phyloP scores from a whole-genome alignment of 139 green algal species.

The Chlorella sp. region DNA sequence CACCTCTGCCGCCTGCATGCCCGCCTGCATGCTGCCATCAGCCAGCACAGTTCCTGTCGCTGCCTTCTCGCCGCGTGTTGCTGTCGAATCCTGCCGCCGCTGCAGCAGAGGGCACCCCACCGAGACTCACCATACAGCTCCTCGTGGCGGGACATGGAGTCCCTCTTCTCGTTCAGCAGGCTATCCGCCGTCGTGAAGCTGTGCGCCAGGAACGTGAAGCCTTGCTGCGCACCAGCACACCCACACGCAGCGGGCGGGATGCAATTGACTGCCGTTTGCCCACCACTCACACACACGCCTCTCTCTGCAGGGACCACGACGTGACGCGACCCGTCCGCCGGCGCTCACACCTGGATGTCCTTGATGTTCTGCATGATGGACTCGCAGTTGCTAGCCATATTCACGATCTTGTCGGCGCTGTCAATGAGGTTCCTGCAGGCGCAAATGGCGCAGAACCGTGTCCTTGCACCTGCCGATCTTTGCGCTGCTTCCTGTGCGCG shows the following conservation, averaged over 20 bases:
- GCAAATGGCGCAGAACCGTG: too few species aligned
- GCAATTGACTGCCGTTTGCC: too few species aligned
- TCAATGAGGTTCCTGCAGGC: constrained; percentile 84
- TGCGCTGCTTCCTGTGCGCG: too few species aligned
- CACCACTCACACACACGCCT: too few species aligned
- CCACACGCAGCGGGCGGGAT: too few species aligned
- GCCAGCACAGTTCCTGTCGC: not conserved
- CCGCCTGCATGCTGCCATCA: not conserved
- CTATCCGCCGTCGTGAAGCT: constrained; percentile 35
- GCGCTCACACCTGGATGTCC: constrained; percentile 45
- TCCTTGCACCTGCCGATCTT: too few species aligned
- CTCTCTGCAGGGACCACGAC: too few species aligned
- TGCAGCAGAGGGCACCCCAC: not conserved
- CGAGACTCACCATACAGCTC: constrained; percentile 52
- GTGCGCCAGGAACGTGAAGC: constrained; percentile 32
- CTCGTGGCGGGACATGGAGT: constrained; percentile 42
- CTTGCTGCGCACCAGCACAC: constrained; percentile 18
- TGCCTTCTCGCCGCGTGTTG: not conserved
- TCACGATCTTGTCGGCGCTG: constrained; percentile 84
- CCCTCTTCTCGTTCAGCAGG: constrained; percentile 33
- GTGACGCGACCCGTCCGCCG: too few species aligned
- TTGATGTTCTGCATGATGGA: constrained; percentile 51
- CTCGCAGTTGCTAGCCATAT: constrained; percentile 62
- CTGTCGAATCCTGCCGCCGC: not conserved
- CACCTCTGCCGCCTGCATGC: not conserved